Base-by-base conservation (phyloP, 768 basidiomycete species). In the Hygrophoropsis aurantiaca region DNA sequence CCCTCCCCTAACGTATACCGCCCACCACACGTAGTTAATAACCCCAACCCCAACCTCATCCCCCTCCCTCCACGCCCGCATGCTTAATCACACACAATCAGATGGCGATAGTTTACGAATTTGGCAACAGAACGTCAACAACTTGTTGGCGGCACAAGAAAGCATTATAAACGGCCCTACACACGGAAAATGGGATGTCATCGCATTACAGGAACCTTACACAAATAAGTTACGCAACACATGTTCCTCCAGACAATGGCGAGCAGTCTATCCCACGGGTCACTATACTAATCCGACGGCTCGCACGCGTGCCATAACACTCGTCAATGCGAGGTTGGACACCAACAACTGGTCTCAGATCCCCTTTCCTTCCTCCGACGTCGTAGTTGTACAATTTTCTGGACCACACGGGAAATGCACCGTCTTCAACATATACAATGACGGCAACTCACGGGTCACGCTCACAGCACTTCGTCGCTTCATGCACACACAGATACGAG, bases 71-170 rank as follows among this genome's bases (percentile, higher is more conserved):
- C 24, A 11, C 40, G 16, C 23, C 4, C 15, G 3, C 40, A 24
- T 9, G 40, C 16, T n/a, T 23, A 18, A 20, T 11, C n/a, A 44
- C n/a, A 4, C 40, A 10, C 25, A 26, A 23, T 26, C 42, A 6
- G 10, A 26, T 4, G 42, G 42, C 23, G 15, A 27, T 2, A 21
- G n/a, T 5, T 42, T 65, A 9, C 32, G 57, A 0, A 60, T 67
- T 5, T 58, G 57, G 54, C 65, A 66, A 42, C 62, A 62, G 23
- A 70, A 69, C 26, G 10, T 63, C 2, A 53, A 55, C 50, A 63
- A 60, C 16, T 68, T 64, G 0, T n/a, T 19, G 2, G 45, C 15
- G 0, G 53, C 60, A 0, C 60, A 60, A 33, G 34, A 40, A 7
- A 51, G 51, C 11, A 11, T 64, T 0, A 39, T 67, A 0, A 50